Conservation (phyloP, 1,139 yeast species). For the Arxiozyma heterogenica region DNA sequence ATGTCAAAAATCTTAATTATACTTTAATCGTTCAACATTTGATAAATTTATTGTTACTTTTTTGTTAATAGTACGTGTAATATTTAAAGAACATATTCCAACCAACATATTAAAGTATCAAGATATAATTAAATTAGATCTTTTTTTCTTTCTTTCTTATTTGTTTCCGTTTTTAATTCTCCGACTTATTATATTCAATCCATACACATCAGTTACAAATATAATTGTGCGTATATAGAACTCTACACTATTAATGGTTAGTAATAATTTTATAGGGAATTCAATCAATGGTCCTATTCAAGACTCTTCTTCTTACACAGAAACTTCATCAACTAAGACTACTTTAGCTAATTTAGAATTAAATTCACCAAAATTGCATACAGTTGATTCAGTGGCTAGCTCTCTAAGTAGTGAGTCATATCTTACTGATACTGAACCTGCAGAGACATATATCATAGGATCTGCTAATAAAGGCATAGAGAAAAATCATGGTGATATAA, state of each 20-base stretch:
- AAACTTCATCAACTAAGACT: constrained; percentile 1
- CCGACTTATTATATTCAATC: no score
- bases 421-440: background rate
- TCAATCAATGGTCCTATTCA: background rate
- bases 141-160: no score
- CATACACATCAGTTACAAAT: no score
- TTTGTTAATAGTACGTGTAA: no score
- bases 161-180: no score
- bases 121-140: no score
- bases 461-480: background rate
- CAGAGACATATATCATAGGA: background rate
- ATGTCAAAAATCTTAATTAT: no score
- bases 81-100: no score
- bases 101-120: no score
- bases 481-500: background rate
- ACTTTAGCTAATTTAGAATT: background rate
- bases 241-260: background rate
- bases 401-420: constrained; percentile 1
- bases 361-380: constrained; percentile 1
- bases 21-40: no score
- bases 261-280: background rate
- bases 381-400: constrained; percentile 2
- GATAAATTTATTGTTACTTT: no score
- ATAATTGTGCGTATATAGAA: background rate
- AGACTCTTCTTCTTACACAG: background rate